Evolutionary conservation across 495 filamentous ascomycete species (phyloP).

Genomic region (Penicillium cinerascens): DNA sequence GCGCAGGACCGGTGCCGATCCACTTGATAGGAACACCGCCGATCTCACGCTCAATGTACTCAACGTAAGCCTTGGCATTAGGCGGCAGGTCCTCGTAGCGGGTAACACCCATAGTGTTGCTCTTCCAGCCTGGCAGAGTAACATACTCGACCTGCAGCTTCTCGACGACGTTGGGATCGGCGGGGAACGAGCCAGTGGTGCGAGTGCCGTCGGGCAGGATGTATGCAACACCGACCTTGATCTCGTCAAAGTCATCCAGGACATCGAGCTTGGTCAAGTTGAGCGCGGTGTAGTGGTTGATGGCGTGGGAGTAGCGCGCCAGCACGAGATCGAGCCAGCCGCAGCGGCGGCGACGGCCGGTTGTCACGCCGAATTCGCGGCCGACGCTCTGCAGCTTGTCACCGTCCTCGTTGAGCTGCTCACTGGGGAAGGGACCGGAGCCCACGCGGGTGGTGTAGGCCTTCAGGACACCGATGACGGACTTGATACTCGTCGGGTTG

Average conservation of each 20-base stretch:
- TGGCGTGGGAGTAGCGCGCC: conserved; percentile 65
- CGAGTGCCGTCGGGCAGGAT: conserved; percentile 50
- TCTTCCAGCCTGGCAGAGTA: conserved; percentile 76
- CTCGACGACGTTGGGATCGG: conserved; percentile 61
- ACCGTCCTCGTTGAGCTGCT: conserved; percentile 64
- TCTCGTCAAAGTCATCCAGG: conserved; percentile 74
- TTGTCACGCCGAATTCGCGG: conserved; percentile 75
- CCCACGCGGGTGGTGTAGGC: conserved; percentile 75
- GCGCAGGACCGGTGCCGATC: conserved; percentile 73
- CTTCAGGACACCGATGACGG: conserved; percentile 83
- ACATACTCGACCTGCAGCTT: conserved; percentile 62
- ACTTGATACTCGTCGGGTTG: conserved; percentile 46
- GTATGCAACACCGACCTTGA: conserved; percentile 78
- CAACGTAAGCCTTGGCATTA: conserved; percentile 70
- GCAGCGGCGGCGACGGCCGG: conserved; percentile 77
- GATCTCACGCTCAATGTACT: conserved; percentile 72
- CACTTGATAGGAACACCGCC: conserved; percentile 66
- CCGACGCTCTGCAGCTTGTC: conserved; percentile 63
- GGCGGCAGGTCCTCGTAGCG: conserved; percentile 66
- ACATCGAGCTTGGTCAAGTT: conserved; percentile 91
- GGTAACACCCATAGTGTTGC: conserved; percentile 58
- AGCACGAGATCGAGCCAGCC: conserved; percentile 91
- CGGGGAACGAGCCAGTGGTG: conserved; percentile 60
- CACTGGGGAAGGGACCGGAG: conserved; percentile 80
- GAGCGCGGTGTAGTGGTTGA: conserved; percentile 72